Evolutionary conservation across 345 rosid genomes (phyloP), one percentile per base, ranked within the genome.

Genomic region (Dimocarpus longan): DNA sequence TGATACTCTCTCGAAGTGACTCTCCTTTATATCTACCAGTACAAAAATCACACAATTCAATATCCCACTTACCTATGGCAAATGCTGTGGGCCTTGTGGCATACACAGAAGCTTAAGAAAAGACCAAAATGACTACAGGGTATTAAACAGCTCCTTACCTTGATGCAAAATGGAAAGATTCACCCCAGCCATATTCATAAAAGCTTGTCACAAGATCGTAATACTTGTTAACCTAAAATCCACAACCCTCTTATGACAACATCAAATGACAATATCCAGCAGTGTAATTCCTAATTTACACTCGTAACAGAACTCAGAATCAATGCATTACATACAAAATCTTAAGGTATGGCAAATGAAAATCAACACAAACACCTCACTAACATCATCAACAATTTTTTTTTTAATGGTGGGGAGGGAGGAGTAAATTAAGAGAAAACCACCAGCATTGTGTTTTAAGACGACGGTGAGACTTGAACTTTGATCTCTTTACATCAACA

Each of bases 151-250:
- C 18, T n/a, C 24, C 24, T 57, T 57, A 94, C 99, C 99, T 91
- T 76, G 88, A 89, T 3, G 99, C 99, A 88, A 97, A 94, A 86
- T 97, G 99, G 87, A 97, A 97, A 81, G 98, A 94, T 81, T 94
- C 97, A 62, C 98, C 99, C 99, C 99, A 97, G 63, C 96, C 98
- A 57, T 88, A 94, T 87, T 97, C 98, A 79, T 93, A 93, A 83
- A 94, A 94, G 91, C 98, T 94, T 73, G 99, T 94, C 76, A 81
- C 98, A 81, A 94, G 98, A 82, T 97, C 98, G 84, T 94, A 97
- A 75, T 97, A 94, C 82, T 94, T 94, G 71, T 94, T 97, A 65
- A 92, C 98, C 98, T 97, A 90, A 78, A 78, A 74, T 59, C 6
- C 32, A 39, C 63, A 48, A 37, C 9, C 9, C 24, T 16, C 63